A percentile compares a stretch with the other conserved stretches of the same genome.
Conservation (phyloP, 1,284 basidiomycete species). For the Tilletia setariae region DNA sequence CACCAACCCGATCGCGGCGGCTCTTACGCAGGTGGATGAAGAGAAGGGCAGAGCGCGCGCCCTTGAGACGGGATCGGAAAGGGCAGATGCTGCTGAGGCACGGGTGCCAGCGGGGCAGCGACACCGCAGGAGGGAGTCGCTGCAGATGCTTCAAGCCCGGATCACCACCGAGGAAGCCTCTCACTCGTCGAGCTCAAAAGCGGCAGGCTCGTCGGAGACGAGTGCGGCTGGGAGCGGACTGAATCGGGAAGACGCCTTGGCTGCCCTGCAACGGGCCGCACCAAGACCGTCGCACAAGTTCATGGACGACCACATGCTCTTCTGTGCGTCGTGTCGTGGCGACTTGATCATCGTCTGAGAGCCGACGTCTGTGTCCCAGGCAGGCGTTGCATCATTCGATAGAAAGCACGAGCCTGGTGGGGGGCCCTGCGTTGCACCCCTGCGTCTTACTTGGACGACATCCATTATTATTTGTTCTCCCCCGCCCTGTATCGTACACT, state of each 20-base stretch:
- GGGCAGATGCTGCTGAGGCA: slow-evolving; percentile 12
- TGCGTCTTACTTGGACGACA: too few species aligned
- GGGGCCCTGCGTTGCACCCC: too few species aligned
- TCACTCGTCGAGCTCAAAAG: not conserved
- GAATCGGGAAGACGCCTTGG: not conserved
- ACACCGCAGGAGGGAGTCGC: slow-evolving; percentile 22
- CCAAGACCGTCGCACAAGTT: slow-evolving; percentile 24
- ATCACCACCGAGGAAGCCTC: slow-evolving; percentile 17
- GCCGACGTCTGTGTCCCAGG: too few species aligned
- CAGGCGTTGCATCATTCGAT: too few species aligned
- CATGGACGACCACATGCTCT: slow-evolving; percentile 27
- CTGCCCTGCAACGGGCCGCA: not conserved
- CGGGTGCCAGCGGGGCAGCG: slow-evolving; percentile 22
- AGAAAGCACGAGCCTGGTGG: too few species aligned
- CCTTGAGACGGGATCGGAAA: not conserved
- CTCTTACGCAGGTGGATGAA: slow-evolving; percentile 18
- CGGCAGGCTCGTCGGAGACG: too few species aligned
- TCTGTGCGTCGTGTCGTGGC: slow-evolving; percentile 27
- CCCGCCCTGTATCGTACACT: too few species aligned
- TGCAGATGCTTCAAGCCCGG: slow-evolving; percentile 31
- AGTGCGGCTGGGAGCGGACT: slow-evolving; percentile 9
- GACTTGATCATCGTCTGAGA: slow-evolving; percentile 28
- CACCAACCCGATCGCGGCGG: too few species aligned
- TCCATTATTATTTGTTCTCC: too few species aligned
- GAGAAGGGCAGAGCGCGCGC: not conserved